A percentile compares a stretch with the other conserved stretches of the same genome.
phyloP scores from a whole-genome alignment of 768 basidiomycete genomes.

The Rhizopogon sp. region DNA sequence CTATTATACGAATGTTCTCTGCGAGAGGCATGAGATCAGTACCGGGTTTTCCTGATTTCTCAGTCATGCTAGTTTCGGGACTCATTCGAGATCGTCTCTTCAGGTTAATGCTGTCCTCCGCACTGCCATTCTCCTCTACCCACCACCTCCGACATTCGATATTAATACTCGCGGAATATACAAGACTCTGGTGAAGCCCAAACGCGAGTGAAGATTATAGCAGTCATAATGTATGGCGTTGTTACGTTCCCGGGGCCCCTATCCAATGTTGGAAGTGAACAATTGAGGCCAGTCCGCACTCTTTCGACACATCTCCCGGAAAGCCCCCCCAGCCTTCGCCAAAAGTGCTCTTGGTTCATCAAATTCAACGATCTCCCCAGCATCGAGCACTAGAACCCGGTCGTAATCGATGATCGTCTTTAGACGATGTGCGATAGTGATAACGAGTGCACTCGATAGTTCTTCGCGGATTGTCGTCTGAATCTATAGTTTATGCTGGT shows the following conservation, averaged over 20 bases:
- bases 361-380: conserved; percentile 72
- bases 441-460: conserved; percentile 63
- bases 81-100: not conserved
- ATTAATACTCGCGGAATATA: not conserved
- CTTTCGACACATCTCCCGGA: conserved; percentile 63
- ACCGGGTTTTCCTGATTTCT: conserved; percentile 40
- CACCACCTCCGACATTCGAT: not conserved
- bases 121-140: not conserved
- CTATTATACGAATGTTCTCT: conserved; percentile 49
- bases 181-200: no score
- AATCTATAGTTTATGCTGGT: conserved; percentile 38
- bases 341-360: conserved; percentile 61
- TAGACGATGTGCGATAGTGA: conserved; percentile 81
- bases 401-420: conserved; percentile 77
- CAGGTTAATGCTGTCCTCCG: not conserved
- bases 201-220: not conserved
- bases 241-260: not conserved
- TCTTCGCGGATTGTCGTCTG: conserved; percentile 73
- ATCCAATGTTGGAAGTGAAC: conserved; percentile 24
- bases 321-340: conserved; percentile 46
- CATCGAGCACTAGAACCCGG: conserved; percentile 67
- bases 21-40: conserved; percentile 33
- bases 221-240: not conserved
- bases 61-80: not conserved
- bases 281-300: conserved; percentile 49